Conservation (phyloP, 495 filamentous ascomycete genomes). For the Neurospora sp. region DNA sequence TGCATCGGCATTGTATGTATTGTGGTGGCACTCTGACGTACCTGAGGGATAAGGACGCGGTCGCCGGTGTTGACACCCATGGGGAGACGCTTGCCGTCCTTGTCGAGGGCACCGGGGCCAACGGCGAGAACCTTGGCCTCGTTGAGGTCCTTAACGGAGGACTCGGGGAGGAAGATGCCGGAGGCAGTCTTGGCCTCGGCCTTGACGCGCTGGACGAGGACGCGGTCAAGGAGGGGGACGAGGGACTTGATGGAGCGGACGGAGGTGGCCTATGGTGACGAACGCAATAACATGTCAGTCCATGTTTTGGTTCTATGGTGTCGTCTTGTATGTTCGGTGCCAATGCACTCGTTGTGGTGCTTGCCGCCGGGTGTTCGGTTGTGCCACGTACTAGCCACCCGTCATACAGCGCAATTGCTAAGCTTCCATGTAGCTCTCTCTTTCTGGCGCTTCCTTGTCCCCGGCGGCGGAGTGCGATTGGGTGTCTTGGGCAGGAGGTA, state of each 20-base stretch:
- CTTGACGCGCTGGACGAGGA: constrained; percentile 96
- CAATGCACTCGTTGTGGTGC: neutral
- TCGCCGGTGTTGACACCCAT: constrained; percentile 77
- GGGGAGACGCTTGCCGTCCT: constrained; percentile 74
- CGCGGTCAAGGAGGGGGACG: constrained; percentile 92
- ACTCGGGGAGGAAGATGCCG: constrained; percentile 96
- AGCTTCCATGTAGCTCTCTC: neutral
- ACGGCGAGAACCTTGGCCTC: constrained; percentile 94
- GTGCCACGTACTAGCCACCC: neutral
- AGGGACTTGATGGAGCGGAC: constrained; percentile 95
- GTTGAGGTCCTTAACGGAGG: constrained; percentile 93
- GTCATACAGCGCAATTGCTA: neutral
- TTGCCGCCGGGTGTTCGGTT: neutral
- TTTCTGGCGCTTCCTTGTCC: neutral
- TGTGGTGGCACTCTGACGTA: constrained; percentile 33
- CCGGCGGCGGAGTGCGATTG: neutral
- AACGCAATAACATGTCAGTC: neutral
- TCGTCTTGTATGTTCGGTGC: neutral
- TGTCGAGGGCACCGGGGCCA: constrained; percentile 76
- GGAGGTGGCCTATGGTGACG: constrained; percentile 44
- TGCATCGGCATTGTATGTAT: neutral
- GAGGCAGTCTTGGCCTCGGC: constrained; percentile 90
- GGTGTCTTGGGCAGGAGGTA: neutral
- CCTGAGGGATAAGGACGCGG: constrained; percentile 93
- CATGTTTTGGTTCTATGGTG: neutral